These are phyloP conservation scores for Boletellus ananas DNA, from an alignment of 768 basidiomycete species.

Conservation along the genomic window DNA sequence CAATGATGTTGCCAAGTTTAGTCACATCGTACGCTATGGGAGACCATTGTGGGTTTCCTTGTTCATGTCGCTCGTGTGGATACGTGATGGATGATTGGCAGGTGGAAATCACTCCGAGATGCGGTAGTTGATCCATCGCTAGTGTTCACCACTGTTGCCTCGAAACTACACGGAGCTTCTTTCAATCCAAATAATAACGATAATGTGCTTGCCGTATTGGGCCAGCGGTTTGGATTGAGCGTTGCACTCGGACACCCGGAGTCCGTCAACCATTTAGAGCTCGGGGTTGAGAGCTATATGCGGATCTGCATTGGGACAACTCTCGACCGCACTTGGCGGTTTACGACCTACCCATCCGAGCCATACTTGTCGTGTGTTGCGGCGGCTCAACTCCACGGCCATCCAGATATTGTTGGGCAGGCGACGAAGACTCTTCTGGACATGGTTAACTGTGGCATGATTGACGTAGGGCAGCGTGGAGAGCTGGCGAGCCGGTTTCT, in stretches of 20 bases:
- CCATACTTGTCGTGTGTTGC: constrained; percentile 8
- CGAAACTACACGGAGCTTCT: neutral
- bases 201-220: neutral
- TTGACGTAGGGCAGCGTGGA: neutral
- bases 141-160: too few relatives aligned
- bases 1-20: neutral
- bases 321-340: neutral
- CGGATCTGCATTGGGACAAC: constrained; percentile 1
- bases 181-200: neutral
- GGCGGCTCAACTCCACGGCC: neutral
- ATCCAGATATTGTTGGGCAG: too few relatives aligned
- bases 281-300: neutral
- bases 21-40: neutral
- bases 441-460: neutral
- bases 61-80: too few relatives aligned
- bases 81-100: neutral
- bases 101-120: neutral
- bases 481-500: neutral
- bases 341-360: constrained; percentile 12
- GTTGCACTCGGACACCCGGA: neutral
- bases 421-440: neutral
- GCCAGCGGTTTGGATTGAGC: neutral
- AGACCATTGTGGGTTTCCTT: neutral
- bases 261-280: neutral
- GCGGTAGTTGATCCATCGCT: too few relatives aligned